Base-by-base conservation (phyloP, 805 yeast species). In the Kodamaea jinghongensis region DNA sequence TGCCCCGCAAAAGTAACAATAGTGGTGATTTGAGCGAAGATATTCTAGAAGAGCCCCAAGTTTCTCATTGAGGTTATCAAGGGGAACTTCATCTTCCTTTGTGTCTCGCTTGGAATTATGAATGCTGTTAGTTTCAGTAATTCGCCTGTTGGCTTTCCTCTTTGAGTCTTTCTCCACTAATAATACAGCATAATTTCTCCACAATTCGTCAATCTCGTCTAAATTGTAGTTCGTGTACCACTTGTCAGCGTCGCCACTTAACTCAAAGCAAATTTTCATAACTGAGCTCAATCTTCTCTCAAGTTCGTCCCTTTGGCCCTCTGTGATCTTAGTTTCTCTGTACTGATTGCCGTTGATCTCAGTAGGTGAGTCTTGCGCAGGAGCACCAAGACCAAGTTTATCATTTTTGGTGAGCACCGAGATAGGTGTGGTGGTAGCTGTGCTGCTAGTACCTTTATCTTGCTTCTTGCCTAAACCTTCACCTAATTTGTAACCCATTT, bases 401-500 rank as follows among this genome's bases (percentile, higher is more conserved):
- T 50, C 46, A 2, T 36, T 38, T 10, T 52, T 54, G 4, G 44
- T 20, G 16, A 44, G 43, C 1, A 58, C 47, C 9, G 51, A 6
- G 6, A 71, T 49, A 1, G 77, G 75, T 33, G 56, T 60, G 17
- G 0, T 20, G 8, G 62, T 64, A 4, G 49, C 46, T 14, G 15
- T 30, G 25, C 23, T 3, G 15, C 44, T 22, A 22, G 48, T 40
- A 9, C 40, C n/a, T 17, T 34, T 2, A 37, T 17, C n/a, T 28
- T 31, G 14, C 28, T 50, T 42, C 15, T 38, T 46, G 0, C 83
- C 81, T 12, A 76, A 54, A 0, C 67, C 49, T 17, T 67, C 62
- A 13, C 81, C 83, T 3, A 68, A 51, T 39, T 61, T 66, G 50
- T 67, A 79, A 1, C 84, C 85, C 84, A 79, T 79, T 47, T 65